These are phyloP conservation scores for Claviceps purpurea DNA, from an alignment of 2,329 filamentous ascomycete genomes.

Conservation along the genomic window DNA sequence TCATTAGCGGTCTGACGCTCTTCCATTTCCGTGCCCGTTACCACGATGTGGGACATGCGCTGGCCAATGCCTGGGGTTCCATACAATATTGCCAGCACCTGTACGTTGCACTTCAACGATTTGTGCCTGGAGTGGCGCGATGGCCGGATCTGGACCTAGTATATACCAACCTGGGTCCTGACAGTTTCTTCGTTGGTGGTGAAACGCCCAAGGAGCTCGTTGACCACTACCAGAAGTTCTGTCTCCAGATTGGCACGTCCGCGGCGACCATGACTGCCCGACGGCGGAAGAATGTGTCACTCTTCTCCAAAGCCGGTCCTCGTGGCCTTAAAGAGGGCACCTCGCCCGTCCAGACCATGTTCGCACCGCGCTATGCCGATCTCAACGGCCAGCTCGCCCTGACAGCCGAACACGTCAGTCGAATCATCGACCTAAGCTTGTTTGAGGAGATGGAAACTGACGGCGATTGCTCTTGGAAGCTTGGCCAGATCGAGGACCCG, in stretches of 20 bases:
- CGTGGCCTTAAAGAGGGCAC: constrained; percentile 17
- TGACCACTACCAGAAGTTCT: constrained; percentile 24
- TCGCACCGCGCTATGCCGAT: constrained; percentile 9
- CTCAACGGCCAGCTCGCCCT: not conserved
- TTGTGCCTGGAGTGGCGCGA: too few species aligned
- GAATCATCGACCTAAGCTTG: not conserved
- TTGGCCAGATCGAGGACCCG: constrained; percentile 10
- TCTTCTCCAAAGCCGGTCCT: constrained; percentile 5
- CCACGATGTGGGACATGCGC: constrained; percentile 18
- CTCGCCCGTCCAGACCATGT: constrained; percentile 21
- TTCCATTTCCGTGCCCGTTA: constrained; percentile 20
- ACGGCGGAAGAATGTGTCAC: constrained; percentile 10
- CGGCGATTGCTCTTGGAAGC: constrained; percentile 6
- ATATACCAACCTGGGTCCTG: constrained; percentile 13
- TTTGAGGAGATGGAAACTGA: constrained; percentile 7
- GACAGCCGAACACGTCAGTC: not conserved
- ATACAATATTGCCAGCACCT: constrained; percentile 25
- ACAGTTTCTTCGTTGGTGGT: constrained; percentile 23
- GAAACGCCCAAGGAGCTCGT: constrained; percentile 16
- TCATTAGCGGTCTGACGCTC: constrained; percentile 25
- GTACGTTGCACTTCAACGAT: constrained; percentile 21
- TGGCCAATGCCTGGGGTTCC: constrained; percentile 26
- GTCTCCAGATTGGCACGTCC: constrained; percentile 24
- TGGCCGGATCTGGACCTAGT: constrained; percentile 30
- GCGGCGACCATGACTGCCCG: constrained; percentile 7